Evolutionary conservation across 345 rosid genomes (phyloP).

Genomic region (Chamaenerion angustifolium): DNA sequence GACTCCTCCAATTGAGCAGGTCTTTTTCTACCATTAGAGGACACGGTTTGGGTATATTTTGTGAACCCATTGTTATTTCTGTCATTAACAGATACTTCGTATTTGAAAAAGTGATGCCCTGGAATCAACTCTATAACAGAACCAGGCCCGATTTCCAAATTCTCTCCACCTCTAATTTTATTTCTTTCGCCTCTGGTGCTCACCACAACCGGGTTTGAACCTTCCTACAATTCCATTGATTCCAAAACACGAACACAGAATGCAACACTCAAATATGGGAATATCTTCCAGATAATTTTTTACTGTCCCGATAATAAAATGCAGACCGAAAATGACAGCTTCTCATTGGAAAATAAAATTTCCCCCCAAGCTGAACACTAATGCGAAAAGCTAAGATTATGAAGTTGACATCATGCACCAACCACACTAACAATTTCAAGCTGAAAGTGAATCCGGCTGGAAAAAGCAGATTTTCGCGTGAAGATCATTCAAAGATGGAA

Average conservation of each 20-base stretch:
- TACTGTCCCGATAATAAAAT: too few species aligned
- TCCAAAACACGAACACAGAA: neutral
- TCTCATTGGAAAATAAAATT: too few species aligned
- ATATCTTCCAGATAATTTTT: too few species aligned
- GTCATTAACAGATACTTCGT: conserved; percentile 18
- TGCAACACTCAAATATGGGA: neutral
- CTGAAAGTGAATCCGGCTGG: too few species aligned
- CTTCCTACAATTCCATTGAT: conserved; percentile 32
- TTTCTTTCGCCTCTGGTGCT: conserved; percentile 45
- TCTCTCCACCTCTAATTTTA: conserved; percentile 38
- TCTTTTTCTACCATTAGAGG: conserved; percentile 8
- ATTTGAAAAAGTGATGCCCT: conserved; percentile 57
- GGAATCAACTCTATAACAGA: conserved; percentile 78
- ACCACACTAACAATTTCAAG: too few species aligned
- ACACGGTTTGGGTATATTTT: conserved; percentile 14
- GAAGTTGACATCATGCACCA: too few species aligned
- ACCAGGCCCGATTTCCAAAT: conserved; percentile 25
- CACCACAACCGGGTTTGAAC: conserved; percentile 72
- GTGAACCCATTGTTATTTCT: conserved; percentile 2
- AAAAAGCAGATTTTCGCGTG: too few species aligned
- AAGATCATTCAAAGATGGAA: neutral
- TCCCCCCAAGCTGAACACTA: too few species aligned
- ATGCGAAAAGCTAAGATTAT: too few species aligned
- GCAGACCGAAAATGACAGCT: too few species aligned
- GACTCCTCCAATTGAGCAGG: conserved; percentile 7